phyloP scores from a whole-genome alignment of 176 grass and related monocot species.

The Musa beccarii region DNA sequence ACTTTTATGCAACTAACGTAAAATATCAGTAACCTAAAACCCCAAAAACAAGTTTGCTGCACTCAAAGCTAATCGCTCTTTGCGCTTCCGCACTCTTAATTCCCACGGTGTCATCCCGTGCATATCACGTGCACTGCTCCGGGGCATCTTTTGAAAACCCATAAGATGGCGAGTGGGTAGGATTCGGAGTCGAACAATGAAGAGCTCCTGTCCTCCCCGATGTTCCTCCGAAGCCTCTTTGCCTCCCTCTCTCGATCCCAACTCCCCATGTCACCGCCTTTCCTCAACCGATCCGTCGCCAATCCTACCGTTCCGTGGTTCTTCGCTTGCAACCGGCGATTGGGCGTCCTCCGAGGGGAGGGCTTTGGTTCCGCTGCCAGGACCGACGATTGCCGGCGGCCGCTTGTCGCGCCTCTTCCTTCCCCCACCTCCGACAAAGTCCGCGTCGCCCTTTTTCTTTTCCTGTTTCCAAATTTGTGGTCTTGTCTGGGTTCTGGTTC shows the following conservation, averaged over 20 bases:
- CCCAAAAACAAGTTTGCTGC: too few relatives aligned
- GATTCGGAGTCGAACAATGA: too few relatives aligned
- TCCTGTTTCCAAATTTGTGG: not conserved
- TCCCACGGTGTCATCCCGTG: not conserved
- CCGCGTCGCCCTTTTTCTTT: not conserved
- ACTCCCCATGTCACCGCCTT: constrained; percentile 18
- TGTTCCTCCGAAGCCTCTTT: constrained; percentile 59
- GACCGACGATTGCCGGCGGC: not conserved
- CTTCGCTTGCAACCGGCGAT: constrained; percentile 5
- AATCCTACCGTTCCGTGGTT: constrained; percentile 3
- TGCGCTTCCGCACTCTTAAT: too few relatives aligned
- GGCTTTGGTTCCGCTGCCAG: not conserved
- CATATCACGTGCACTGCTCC: not conserved
- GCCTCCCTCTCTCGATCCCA: constrained; percentile 21
- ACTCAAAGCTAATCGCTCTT: too few relatives aligned
- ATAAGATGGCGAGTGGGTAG: too few relatives aligned
- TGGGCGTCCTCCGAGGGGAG: not conserved
- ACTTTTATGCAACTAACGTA: too few relatives aligned
- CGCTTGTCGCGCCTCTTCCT: not conserved
- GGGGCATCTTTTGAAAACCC: too few relatives aligned
- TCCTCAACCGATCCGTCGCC: constrained; percentile 18
- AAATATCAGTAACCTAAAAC: too few relatives aligned
- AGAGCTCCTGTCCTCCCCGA: constrained; percentile 8
- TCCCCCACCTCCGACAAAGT: not conserved
- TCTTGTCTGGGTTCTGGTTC: not conserved